phyloP scores from a whole-genome alignment of 169 alveolate species.

The Plasmodium gonderi region DNA sequence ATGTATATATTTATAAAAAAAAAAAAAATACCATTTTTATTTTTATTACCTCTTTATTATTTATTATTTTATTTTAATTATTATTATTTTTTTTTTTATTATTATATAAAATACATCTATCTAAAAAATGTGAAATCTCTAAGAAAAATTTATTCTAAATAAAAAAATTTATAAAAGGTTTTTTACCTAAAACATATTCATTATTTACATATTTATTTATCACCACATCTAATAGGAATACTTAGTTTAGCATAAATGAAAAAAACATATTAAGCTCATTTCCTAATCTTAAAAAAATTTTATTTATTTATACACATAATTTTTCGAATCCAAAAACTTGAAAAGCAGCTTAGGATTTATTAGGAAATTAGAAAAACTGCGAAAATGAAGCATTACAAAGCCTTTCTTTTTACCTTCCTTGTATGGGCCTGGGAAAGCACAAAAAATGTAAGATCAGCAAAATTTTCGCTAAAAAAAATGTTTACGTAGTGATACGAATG shows the following conservation, averaged over 20 bases:
- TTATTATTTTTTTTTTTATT: background rate
- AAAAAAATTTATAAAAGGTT: background rate
- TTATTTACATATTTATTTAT: background rate
- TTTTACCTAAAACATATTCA: background rate
- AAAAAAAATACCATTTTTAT: background rate
- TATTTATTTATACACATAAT: background rate
- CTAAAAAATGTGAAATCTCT: background rate
- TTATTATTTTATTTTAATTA: no score
- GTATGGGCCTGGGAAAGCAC: slow-evolving; percentile 17
- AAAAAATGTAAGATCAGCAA: background rate
- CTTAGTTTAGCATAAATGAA: background rate
- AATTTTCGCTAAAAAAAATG: no score
- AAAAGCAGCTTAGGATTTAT: background rate
- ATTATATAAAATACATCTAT: background rate
- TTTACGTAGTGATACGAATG: no score
- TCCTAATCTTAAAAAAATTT: background rate
- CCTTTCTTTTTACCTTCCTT: slow-evolving; percentile 16
- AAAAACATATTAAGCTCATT: background rate
- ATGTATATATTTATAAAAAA: background rate
- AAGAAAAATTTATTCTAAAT: background rate
- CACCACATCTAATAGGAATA: background rate
- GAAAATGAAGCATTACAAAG: background rate
- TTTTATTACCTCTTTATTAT: background rate
- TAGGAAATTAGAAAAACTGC: background rate
- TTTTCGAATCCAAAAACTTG: background rate